phyloP scores from a whole-genome alignment of 1,139 yeast genomes.

The Candida sojae region DNA sequence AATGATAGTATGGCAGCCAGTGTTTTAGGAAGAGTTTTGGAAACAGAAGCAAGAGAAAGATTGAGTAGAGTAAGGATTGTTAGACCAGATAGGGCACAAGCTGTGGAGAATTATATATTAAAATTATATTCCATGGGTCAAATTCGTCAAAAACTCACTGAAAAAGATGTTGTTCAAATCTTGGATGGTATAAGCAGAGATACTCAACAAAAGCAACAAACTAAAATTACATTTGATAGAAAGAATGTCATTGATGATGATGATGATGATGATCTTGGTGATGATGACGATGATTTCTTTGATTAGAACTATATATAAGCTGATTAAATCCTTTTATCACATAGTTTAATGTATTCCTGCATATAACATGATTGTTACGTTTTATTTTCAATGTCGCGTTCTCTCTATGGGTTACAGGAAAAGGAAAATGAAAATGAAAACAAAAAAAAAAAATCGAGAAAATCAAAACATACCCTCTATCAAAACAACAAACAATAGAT shows the following conservation, averaged over 20 bases:
- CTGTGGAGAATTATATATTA: conserved; percentile 81
- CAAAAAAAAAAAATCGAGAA: not conserved
- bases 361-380: not conserved
- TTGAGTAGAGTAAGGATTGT: conserved; percentile 85
- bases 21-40: conserved; percentile 68
- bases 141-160: conserved; percentile 68
- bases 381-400: not conserved
- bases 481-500: not conserved
- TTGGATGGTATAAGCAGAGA: conserved; percentile 83
- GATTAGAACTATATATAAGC: conserved; percentile 17
- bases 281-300: conserved; percentile 35
- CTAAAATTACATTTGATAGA: conserved; percentile 53
- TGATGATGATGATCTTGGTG: conserved; percentile 16
- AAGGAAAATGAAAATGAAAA: not conserved
- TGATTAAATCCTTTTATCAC: too few species aligned
- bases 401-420: not conserved
- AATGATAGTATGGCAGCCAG: conserved; percentile 35
- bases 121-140: conserved; percentile 81
- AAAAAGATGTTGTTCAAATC: conserved; percentile 78
- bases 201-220: conserved; percentile 60
- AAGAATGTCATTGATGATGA: conserved; percentile 21
- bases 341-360: conserved; percentile 1
- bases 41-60: conserved; percentile 84
- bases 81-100: conserved; percentile 85
- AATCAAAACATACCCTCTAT: conserved; percentile 1